Base-by-base conservation (phyloP, 2,329 filamentous ascomycete species). In the Pyrenochaeta sp. region DNA sequence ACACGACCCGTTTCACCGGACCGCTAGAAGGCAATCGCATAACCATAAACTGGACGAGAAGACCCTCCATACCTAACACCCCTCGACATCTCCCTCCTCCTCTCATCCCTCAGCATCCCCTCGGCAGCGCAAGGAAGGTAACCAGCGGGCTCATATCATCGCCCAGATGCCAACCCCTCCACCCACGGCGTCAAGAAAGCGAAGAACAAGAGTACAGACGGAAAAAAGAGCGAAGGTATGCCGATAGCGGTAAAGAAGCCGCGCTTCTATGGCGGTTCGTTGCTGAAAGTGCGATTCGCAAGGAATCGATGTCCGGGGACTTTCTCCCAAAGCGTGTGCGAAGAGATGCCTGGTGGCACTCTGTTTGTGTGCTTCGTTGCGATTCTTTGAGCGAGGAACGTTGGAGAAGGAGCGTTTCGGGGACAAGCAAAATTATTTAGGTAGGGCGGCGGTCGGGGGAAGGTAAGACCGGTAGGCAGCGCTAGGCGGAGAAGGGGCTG, bases 221-320 rank as follows among this genome's bases (percentile, higher is more conserved):
- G 82, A 82, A 59, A 80, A 80, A 79, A 82, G 81, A 77, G 78
- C 77, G 72, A 74, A 80, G 77, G 69, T 1, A 69, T 76, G 75
- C 78, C 56, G 66, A 53, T 59, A 45, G 51, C 60, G 79, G 81
- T 80, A 81, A 51, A 81, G 84, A 85, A 88, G 87, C 92, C 92
- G 91, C 93, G 93, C 93, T 96, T 96, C 89, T 97, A 93, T 96
- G 94, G 93, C 93, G 93, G 92, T 92, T 93, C 92, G 91, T 97
- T 96, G 96, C 92, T 92, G 92, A 93, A 75, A 67, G 86, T 79
- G 81, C 78, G 82, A 62, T 83, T 8, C 65, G 62, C 52, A 37
- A 82, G 78, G 36, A 81, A 69, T 85, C 86, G 82, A 64, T 89
- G 93, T 97, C 94, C 94, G 94, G 94, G 94, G 94, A 98, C 94